Evolutionary conservation across 2,329 filamentous ascomycete species (phyloP).

Genomic region (Pezicula radicicola): DNA sequence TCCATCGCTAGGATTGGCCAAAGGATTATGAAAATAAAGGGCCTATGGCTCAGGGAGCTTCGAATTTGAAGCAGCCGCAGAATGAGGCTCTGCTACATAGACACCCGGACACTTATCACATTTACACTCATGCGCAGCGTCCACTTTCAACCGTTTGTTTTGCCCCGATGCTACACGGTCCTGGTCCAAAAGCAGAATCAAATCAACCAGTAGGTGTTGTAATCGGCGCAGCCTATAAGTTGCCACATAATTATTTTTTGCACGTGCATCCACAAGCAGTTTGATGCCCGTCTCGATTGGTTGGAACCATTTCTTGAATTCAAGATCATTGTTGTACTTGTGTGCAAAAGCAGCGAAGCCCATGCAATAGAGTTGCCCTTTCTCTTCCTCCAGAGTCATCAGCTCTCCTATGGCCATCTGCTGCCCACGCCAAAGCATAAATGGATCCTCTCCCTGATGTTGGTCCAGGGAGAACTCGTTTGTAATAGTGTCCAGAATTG

Average conservation of each 20-base stretch:
- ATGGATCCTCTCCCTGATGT: slow-evolving; percentile 13
- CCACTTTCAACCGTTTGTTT: slow-evolving; percentile 11
- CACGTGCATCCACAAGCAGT: slow-evolving; percentile 8
- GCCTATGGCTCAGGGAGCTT: slow-evolving; percentile 11
- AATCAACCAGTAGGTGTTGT: slow-evolving; percentile 18
- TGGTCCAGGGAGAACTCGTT: slow-evolving; percentile 11
- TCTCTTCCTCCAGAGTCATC: slow-evolving; percentile 18
- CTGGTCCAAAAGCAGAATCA: slow-evolving; percentile 15
- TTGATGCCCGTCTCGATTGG: slow-evolving; percentile 14
- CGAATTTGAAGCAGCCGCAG: neutral
- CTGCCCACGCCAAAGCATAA: slow-evolving; percentile 25
- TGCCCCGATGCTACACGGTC: slow-evolving; percentile 1
- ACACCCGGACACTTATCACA: slow-evolving; percentile 14
- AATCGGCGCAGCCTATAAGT: slow-evolving; percentile 15
- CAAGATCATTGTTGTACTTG: slow-evolving; percentile 11
- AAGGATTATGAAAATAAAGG: neutral
- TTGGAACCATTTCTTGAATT: slow-evolving; percentile 15
- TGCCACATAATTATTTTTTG: slow-evolving; percentile 4
- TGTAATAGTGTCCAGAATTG: slow-evolving; percentile 15
- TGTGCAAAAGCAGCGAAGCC: slow-evolving; percentile 17
- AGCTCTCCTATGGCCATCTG: slow-evolving; percentile 24
- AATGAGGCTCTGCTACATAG: neutral
- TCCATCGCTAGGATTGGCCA: too few relatives aligned
- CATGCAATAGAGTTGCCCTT: slow-evolving; percentile 19
- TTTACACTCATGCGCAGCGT: slow-evolving; percentile 14